A percentile compares a stretch with the other conserved stretches of the same genome.
Conservation (phyloP, 2,329 filamentous ascomycete species). For the Talaromyces piceae region DNA sequence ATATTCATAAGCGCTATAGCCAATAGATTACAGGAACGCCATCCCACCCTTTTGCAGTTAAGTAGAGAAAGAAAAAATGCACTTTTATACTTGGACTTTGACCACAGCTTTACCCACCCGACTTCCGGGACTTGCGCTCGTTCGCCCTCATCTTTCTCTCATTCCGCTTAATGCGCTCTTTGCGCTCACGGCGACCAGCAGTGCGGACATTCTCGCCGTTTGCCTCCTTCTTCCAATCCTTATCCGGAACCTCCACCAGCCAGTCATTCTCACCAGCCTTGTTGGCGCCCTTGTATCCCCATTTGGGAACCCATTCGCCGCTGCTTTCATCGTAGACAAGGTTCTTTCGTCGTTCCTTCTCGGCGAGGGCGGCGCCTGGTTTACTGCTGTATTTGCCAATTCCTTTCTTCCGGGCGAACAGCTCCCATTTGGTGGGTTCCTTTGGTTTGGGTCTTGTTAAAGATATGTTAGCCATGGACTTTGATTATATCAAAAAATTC, state of each 20-base stretch:
- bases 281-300: slow-evolving; percentile 89
- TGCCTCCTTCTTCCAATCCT: slow-evolving; percentile 62
- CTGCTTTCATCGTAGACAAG: slow-evolving; percentile 75
- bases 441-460: slow-evolving; percentile 62
- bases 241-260: slow-evolving; percentile 84
- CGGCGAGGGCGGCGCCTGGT: slow-evolving; percentile 50
- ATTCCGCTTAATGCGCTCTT: slow-evolving; percentile 56
- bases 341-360: slow-evolving; percentile 58
- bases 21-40: slow-evolving; percentile 2
- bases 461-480: neutral
- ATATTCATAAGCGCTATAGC: neutral
- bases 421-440: slow-evolving; percentile 86
- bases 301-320: slow-evolving; percentile 86
- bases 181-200: slow-evolving; percentile 58
- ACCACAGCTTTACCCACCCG: slow-evolving; percentile 12
- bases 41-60: neutral
- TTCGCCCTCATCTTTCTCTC: slow-evolving; percentile 64
- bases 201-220: slow-evolving; percentile 60
- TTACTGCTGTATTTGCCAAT: slow-evolving; percentile 74
- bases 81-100: slow-evolving; percentile 4
- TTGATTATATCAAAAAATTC: neutral
- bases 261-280: slow-evolving; percentile 77
- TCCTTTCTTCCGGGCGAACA: slow-evolving; percentile 93
- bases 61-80: too few species aligned
- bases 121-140: slow-evolving; percentile 42